phyloP scores from a whole-genome alignment of 2,329 filamentous ascomycete genomes.

The Cercospora janseana region DNA sequence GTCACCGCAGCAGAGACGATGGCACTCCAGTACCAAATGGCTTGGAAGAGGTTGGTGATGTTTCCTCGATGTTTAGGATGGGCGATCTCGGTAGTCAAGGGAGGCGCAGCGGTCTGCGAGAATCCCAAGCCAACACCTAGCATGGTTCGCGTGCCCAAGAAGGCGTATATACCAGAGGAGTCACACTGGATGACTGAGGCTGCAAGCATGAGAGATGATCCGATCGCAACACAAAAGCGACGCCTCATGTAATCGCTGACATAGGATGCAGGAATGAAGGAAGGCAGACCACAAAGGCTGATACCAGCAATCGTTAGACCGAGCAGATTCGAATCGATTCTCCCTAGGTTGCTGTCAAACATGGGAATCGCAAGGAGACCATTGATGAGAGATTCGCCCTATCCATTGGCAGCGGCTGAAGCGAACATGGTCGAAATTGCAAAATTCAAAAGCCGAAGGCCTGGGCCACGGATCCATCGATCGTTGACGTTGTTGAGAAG shows the following conservation, averaged over 20 bases:
- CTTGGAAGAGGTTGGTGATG: conserved; percentile 26
- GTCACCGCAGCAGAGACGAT: conserved; percentile 28
- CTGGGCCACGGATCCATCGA: conserved; percentile 21
- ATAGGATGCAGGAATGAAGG: conserved; percentile 26
- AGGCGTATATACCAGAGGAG: conserved; percentile 33
- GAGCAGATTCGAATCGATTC: conserved; percentile 30
- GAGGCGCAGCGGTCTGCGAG: conserved; percentile 18
- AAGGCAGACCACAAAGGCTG: conserved; percentile 17
- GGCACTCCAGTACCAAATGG: conserved; percentile 28
- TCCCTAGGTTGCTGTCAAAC: conserved; percentile 31
- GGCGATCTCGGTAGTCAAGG: conserved; percentile 20
- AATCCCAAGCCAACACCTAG: conserved; percentile 24
- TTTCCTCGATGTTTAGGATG: conserved; percentile 26
- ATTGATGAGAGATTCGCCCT: conserved; percentile 34
- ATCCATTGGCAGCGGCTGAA: conserved; percentile 32
- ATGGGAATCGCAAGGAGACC: conserved; percentile 31
- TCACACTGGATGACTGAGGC: conserved; percentile 39
- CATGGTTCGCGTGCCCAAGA: conserved; percentile 25
- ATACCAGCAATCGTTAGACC: conserved; percentile 33
- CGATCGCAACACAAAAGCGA: conserved; percentile 35
- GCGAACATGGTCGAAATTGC: conserved; percentile 26
- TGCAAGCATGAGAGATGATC: conserved; percentile 48
- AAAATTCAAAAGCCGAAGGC: conserved; percentile 25
- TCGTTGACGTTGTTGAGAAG: conserved; percentile 22
- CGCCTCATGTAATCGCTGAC: conserved; percentile 32